Conservation (phyloP, 2,329 filamentous ascomycete species). For the Pseudopyrenochaeta lycopersici region DNA sequence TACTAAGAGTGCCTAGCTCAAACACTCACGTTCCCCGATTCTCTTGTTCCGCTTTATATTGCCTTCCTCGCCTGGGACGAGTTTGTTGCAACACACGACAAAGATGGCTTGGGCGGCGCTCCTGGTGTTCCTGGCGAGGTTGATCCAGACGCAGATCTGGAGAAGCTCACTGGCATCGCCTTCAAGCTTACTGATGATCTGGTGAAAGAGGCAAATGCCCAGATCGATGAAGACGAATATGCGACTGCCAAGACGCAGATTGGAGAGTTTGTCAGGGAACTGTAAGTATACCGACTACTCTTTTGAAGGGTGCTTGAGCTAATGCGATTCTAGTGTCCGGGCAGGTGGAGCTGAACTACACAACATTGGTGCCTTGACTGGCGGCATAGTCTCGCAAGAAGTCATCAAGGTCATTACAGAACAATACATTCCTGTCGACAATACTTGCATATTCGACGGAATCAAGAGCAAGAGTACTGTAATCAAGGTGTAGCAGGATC, state of each 20-base stretch:
- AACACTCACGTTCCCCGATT: constrained; percentile 54
- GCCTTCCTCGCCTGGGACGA: constrained; percentile 62
- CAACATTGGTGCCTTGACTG: constrained; percentile 86
- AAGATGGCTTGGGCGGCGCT: constrained; percentile 43
- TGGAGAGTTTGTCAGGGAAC: constrained; percentile 52
- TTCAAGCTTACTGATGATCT: constrained; percentile 53
- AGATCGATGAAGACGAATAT: constrained; percentile 54
- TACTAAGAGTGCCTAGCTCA: constrained; percentile 36
- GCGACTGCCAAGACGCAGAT: constrained; percentile 46
- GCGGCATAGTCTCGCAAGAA: constrained; percentile 96
- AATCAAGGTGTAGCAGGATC: constrained; percentile 53
- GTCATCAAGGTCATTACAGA: constrained; percentile 86
- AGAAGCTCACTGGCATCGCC: constrained; percentile 55
- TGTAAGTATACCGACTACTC: constrained; percentile 45
- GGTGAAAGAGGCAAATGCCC: constrained; percentile 52
- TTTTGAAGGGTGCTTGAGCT: constrained; percentile 3
- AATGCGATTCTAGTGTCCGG: constrained; percentile 62
- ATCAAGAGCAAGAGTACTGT: constrained; percentile 65
- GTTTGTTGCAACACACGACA: constrained; percentile 53
- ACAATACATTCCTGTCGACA: constrained; percentile 72
- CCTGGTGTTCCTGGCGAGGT: constrained; percentile 49
- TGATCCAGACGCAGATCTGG: constrained; percentile 43
- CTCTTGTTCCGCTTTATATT: constrained; percentile 59
- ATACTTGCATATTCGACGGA: constrained; percentile 71
- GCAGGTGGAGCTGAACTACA: constrained; percentile 87